Base-by-base conservation (phyloP, 805 yeast species). In the Yarrowia yakushimensis region DNA sequence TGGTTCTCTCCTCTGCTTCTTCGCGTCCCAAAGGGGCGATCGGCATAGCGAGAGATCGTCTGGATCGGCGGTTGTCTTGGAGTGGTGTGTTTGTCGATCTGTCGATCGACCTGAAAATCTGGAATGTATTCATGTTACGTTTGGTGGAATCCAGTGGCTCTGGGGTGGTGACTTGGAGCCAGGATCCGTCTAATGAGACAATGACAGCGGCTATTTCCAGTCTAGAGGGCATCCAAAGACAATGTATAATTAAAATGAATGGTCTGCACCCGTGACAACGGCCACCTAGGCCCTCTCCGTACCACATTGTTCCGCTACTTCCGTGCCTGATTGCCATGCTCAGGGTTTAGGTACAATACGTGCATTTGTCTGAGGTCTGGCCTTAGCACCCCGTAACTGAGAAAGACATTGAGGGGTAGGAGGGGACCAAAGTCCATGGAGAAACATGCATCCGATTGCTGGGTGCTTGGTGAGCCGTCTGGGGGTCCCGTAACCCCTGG, bases 91-190 rank as follows among this genome's bases (percentile, higher is more conserved):
- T 10, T 25, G 33, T n/a, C 22, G 48, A 27, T 43, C 33, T 23
- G 48, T 43, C 48, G 33, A 43, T 43, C 48, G 17, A 43, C 48
- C 48, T 43, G 48, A 43, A 43, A 43, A 43, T 27, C 45, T 7
- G 45, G 45, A 41, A 41, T 41, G 45, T 18, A 18, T 1, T 10
- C 10, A 1, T 3, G 12, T 13, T 12, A 31, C 31, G 31, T 3
- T 9, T 10, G 31, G 4, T 7, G 13, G 13, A 3, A 10, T 11
- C 13, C 13, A 30, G 13, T 9, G 3, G 3, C 31, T 11, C n/a
- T n/a, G n/a, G n/a, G n/a, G n/a, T n/a, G n/a, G n/a, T n/a, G n/a
- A n/a, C n/a, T n/a, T n/a, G n/a, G n/a, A n/a, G n/a, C n/a, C n/a
- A n/a, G n/a, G n/a, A n/a, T n/a, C n/a, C n/a, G n/a, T n/a, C n/a